Conservation (phyloP, 441 rosid genomes). For the Adansonia grandidieri region DNA sequence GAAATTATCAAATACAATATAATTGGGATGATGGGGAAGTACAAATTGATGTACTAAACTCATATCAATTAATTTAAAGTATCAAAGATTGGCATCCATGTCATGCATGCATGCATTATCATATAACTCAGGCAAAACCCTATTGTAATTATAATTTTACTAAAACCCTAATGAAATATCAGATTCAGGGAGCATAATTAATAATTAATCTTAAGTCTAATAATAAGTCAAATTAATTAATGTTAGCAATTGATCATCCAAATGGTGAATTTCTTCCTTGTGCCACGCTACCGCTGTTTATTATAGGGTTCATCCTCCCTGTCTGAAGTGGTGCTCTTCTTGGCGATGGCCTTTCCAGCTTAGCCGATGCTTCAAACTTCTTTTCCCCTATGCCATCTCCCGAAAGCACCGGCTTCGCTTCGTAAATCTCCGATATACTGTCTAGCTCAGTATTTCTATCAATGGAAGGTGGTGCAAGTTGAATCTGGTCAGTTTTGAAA, state of each 20-base stretch:
- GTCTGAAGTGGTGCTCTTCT: constrained; percentile 54
- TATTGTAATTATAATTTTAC: constrained; percentile 14
- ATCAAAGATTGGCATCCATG: constrained; percentile 14
- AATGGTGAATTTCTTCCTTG: constrained; percentile 70
- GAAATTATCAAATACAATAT: constrained; percentile 6
- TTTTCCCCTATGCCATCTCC: constrained; percentile 54
- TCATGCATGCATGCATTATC: constrained; percentile 9
- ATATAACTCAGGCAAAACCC: neutral
- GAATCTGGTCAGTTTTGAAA: constrained; percentile 42
- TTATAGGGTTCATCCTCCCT: constrained; percentile 63
- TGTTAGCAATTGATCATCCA: constrained; percentile 41
- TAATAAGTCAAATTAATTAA: constrained; percentile 6
- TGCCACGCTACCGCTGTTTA: constrained; percentile 48
- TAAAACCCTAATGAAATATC: constrained; percentile 19
- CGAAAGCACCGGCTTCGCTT: constrained; percentile 63
- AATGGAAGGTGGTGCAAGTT: constrained; percentile 45
- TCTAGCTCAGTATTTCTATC: constrained; percentile 54
- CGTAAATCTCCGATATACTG: constrained; percentile 68
- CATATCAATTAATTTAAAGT: constrained; percentile 18
- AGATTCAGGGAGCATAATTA: constrained; percentile 1
- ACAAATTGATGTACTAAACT: constrained; percentile 17
- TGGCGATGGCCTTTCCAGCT: constrained; percentile 77
- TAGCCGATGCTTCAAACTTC: constrained; percentile 46
- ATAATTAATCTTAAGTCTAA: constrained; percentile 26
- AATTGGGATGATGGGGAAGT: neutral